Conservation (phyloP, 805 yeast species). For the Candida takata region DNA sequence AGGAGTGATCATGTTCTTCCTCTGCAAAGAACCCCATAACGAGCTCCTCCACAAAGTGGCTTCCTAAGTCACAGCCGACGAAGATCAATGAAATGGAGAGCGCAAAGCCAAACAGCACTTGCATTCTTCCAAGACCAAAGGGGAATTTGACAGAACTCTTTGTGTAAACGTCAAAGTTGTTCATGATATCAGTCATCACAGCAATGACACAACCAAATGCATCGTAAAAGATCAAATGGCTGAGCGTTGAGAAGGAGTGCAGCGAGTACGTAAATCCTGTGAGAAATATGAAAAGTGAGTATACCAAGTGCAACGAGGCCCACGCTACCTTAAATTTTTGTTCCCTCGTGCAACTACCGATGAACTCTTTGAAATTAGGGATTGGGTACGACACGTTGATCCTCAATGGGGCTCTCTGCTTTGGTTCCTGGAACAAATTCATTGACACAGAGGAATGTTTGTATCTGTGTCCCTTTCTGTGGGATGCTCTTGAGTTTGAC, state of each 20-base stretch:
- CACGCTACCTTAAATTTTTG: constrained; percentile 57
- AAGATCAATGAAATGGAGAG: constrained; percentile 76
- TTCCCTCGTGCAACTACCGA: constrained; percentile 46
- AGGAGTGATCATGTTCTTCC: constrained; percentile 6
- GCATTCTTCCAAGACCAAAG: constrained; percentile 88
- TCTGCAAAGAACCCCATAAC: constrained; percentile 23
- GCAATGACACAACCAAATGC: constrained; percentile 67
- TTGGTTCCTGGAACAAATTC: constrained; percentile 93
- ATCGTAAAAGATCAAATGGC: constrained; percentile 86
- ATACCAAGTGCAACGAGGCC: constrained; percentile 48
- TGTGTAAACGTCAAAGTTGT: constrained; percentile 92
- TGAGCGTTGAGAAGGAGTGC: constrained; percentile 62
- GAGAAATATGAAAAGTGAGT: constrained; percentile 50
- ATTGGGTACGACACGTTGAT: constrained; percentile 57
- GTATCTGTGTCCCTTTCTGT: constrained; percentile 90
- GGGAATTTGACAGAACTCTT: constrained; percentile 78
- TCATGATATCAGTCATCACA: constrained; percentile 68
- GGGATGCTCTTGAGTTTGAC: constrained; percentile 44
- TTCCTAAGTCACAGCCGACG: constrained; percentile 83
- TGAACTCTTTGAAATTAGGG: constrained; percentile 48
- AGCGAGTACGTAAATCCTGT: constrained; percentile 53
- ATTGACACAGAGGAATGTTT: constrained; percentile 94
- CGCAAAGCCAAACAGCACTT: constrained; percentile 83
- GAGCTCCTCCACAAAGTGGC: constrained; percentile 80
- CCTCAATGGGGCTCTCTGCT: constrained; percentile 63